Base-by-base conservation (phyloP, 1,139 yeast species). In the Scheffersomyces cryptocercus region DNA sequence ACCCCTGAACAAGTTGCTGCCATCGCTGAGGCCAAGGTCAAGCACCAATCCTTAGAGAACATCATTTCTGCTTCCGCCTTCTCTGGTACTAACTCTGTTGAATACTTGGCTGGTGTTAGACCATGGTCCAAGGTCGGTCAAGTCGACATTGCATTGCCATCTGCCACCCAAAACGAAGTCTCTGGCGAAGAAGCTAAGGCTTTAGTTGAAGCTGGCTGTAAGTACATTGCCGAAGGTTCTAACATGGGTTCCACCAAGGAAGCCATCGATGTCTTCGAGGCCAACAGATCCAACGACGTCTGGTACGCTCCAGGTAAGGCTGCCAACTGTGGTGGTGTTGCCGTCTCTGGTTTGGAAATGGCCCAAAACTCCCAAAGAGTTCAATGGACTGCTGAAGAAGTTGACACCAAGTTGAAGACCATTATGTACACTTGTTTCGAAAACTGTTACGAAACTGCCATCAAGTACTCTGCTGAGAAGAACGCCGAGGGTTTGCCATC, bases 291-390 rank as follows among this genome's bases (percentile, higher is more conserved):
- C 37, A 68, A 80, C 58, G 79, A 85, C 55, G 88, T 90, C 70
- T 93, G 98, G 98, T 91, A 91, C 75, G 98, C 96, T 61, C 97
- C 97, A 68, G 98, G 98, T 74, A 93, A 93, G 82, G 97, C 97
- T 61, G 95, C 98, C 65, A 93, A 93, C 84, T 87, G 95, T 77
- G 98, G 98, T 77, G 99, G 98, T 84, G 99, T 93, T 61, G 96
- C 97, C 48, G 97, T 91, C 48, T 89, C 97, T 51, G 98, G 98
- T 68, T 82, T 93, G 58, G 99, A 93, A 80, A 93, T 93, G 98
- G 97, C 98, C 52, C 99, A 93, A 79, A 93, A 93, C 88, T 89
- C 97, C 48, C 95, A 86, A 70, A 88, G 98, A 79, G 82, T 85
- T 54, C 72, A 44, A 26, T 52, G 58, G 56, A 50, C 54, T 16